Percentiles rank a stretch among this genome's conserved stretches.
phyloP scores from a whole-genome alignment of 129 eudicot genomes.

The Flaveria bidentis region DNA sequence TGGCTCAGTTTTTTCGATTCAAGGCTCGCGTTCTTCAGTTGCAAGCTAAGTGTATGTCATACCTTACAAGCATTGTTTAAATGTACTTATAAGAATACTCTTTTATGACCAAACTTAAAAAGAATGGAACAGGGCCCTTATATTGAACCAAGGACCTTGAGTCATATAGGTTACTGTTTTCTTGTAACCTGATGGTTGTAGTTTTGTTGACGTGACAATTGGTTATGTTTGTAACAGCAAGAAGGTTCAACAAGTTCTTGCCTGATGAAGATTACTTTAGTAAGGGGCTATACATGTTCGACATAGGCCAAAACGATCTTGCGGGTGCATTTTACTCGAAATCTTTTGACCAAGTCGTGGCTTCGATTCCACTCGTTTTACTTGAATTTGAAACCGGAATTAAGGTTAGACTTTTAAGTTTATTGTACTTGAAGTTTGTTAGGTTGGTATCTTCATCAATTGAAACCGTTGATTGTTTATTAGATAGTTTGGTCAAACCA shows the following conservation, averaged over 20 bases:
- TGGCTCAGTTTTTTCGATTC: conserved; percentile 82
- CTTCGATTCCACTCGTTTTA: conserved; percentile 75
- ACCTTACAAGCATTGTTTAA: background rate
- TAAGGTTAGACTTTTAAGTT: conserved; percentile 43
- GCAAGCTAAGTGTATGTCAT: conserved; percentile 48
- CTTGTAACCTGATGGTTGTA: background rate
- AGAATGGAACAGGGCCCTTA: background rate
- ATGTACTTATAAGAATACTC: background rate
- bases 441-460: background rate
- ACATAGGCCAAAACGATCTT: conserved; percentile 90
- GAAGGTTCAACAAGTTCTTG: conserved; percentile 61
- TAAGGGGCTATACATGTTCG: conserved; percentile 86
- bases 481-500: too few species aligned
- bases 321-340: conserved; percentile 79
- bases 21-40: conserved; percentile 61
- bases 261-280: conserved; percentile 65
- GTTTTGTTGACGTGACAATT: conserved; percentile 3
- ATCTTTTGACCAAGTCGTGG: conserved; percentile 75
- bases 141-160: background rate
- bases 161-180: background rate
- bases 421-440: background rate
- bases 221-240: conserved; percentile 43
- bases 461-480: too few species aligned
- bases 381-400: conserved; percentile 76
- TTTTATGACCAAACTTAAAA: background rate